Conservation (phyloP, 192 early-diverging fungal species). For the Backusella tuberculispora region DNA sequence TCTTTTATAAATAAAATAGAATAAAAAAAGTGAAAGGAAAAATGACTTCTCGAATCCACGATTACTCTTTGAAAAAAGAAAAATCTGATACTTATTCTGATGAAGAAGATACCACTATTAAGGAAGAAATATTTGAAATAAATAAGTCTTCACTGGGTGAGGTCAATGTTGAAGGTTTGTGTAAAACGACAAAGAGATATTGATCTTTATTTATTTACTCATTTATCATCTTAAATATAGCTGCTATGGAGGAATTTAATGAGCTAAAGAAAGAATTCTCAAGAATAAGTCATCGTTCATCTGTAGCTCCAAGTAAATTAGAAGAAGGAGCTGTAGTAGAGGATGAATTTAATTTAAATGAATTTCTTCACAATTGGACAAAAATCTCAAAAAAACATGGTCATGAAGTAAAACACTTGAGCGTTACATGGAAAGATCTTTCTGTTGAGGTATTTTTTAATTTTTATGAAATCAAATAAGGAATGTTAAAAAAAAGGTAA, state of each 20-base stretch:
- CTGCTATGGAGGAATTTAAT: slow-evolving; percentile 29
- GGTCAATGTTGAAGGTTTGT: background rate
- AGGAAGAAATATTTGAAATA: background rate
- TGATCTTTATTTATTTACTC: background rate
- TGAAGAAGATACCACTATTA: background rate
- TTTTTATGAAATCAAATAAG: background rate
- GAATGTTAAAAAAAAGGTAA: too few relatives aligned
- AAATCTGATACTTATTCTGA: too few relatives aligned
- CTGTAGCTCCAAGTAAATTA: background rate
- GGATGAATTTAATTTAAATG: slow-evolving; percentile 32
- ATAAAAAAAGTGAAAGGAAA: too few relatives aligned
- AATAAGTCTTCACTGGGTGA: background rate
- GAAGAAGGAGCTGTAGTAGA: slow-evolving; percentile 19
- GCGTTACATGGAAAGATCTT: slow-evolving; percentile 36
- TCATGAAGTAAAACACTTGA: slow-evolving; percentile 19
- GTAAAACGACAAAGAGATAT: background rate
- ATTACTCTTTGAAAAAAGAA: too few relatives aligned
- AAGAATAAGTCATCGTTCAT: slow-evolving; percentile 28
- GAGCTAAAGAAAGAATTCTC: slow-evolving; percentile 30
- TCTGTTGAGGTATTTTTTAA: slow-evolving; percentile 24
- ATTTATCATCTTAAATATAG: too few relatives aligned
- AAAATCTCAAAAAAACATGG: background rate
- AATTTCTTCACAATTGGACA: slow-evolving; percentile 24
- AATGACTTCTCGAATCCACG: too few relatives aligned
- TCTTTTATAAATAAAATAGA: too few relatives aligned